These are phyloP conservation scores for Babesia sp. DNA, from an alignment of 169 alveolate species.

Conservation along the genomic window DNA sequence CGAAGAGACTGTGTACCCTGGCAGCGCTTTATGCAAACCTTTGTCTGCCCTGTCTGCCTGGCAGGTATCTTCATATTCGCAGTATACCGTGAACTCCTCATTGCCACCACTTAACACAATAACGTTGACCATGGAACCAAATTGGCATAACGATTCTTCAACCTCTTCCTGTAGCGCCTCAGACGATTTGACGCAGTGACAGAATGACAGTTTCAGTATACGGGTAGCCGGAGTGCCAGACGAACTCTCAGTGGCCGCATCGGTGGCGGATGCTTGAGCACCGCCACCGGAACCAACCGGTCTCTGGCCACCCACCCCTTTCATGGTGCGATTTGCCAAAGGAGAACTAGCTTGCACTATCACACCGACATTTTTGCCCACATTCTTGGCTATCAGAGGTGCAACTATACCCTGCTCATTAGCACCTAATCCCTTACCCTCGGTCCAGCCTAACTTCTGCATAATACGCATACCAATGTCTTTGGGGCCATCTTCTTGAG, in stretches of 20 bases:
- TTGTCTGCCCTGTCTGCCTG: constrained; percentile 36
- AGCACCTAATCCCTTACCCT: constrained; percentile 86
- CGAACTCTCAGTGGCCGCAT: neutral
- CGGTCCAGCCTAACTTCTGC: constrained; percentile 90
- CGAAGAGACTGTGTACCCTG: neutral
- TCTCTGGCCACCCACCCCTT: neutral
- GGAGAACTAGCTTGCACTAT: constrained; percentile 71
- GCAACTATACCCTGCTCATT: constrained; percentile 85
- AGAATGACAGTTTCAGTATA: neutral
- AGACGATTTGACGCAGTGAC: neutral
- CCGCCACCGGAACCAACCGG: neutral
- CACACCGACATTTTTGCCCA: constrained; percentile 82
- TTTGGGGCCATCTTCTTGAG: constrained; percentile 61
- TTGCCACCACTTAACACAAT: neutral
- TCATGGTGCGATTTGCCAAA: neutral
- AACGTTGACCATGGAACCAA: constrained; percentile 48
- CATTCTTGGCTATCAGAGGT: constrained; percentile 80
- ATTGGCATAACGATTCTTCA: constrained; percentile 48
- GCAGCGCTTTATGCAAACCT: neutral
- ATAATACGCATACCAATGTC: constrained; percentile 82
- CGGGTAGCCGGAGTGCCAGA: neutral
- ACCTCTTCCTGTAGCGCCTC: constrained; percentile 35
- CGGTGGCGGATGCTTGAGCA: neutral
- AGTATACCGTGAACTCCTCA: neutral
- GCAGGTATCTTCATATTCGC: constrained; percentile 55